Base-by-base conservation (phyloP, 2,329 filamentous ascomycete genomes). In the Daldinia sp. region DNA sequence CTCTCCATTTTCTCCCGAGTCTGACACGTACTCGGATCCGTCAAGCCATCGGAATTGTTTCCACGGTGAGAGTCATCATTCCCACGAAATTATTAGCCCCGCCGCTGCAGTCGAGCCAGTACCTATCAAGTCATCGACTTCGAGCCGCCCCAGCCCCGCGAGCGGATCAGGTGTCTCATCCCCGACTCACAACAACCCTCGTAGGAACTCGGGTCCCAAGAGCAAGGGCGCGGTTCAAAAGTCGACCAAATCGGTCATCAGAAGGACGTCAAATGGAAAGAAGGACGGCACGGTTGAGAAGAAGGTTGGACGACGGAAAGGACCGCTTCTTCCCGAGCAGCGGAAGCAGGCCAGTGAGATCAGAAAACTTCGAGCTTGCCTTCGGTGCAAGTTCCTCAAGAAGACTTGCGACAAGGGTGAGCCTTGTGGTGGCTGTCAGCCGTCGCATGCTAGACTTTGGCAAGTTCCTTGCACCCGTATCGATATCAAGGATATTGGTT, bases 321-420 rank as follows among this genome's bases (percentile, higher is more conserved):
- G 94, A 32, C 94, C 94, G 61, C 86, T 98, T 70, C 85, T 93
- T 73, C 93, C 94, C 9, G 94, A 98, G 77, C 94, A 97, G 82
- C 87, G 94, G 70, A 96, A 97, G 80, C 94, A 97, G 79, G 94
- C 94, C 23, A 95, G 94, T 73, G 94, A 98, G 79, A 98, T 98
- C 76, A 89, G 94, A 77, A 98, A 98, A 80, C 83, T 97, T 71
- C 87, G 94, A 74, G 94, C 94, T 48, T 98, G 94, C 77, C 83
- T 98, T 72, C 90, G 94, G 69, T 98, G 94, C 87, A 97, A 97
- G 81, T 98, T 97, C 83, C 84, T 98, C 77, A 98, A 98, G 86
- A 98, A 98, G 86, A 97, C 94, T 49, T 98, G 94, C 76, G 94
- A 98, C 79, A 97, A 96, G 82, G 94, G 94, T 67, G 94, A 97